Evolutionary conservation across 2,329 filamentous ascomycete species (phyloP).

Genomic region (Neopestalotiopsis clavispora): DNA sequence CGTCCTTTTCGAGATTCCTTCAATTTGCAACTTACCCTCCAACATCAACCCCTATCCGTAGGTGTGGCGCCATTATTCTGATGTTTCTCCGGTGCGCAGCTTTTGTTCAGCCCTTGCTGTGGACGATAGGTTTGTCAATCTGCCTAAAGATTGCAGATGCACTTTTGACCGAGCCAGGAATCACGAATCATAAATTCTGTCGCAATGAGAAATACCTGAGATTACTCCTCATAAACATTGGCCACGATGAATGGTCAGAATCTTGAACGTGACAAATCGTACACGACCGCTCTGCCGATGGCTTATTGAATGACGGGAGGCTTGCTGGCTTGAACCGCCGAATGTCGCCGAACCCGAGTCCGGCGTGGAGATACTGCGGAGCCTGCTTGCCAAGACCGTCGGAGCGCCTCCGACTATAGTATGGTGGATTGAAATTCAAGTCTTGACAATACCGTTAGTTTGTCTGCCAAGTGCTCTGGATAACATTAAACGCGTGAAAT

Average conservation of each 20-base stretch:
- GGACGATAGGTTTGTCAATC: too few species aligned
- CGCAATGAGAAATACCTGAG: too few species aligned
- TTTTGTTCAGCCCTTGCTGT: too few species aligned
- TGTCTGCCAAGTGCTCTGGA: not conserved
- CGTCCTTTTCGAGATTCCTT: not conserved
- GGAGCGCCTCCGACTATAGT: not conserved
- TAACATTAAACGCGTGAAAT: not conserved
- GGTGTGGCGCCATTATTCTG: slow-evolving; percentile 14
- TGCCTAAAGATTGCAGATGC: too few species aligned
- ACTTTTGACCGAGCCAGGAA: too few species aligned
- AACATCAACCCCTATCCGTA: slow-evolving; percentile 27
- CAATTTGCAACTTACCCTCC: slow-evolving; percentile 20
- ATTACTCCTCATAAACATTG: not conserved
- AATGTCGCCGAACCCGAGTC: not conserved
- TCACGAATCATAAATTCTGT: too few species aligned
- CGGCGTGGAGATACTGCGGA: not conserved
- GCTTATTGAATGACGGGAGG: too few species aligned
- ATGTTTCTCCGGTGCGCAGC: not conserved
- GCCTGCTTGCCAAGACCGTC: not conserved
- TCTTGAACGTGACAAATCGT: too few species aligned
- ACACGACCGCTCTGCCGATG: too few species aligned
- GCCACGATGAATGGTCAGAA: too few species aligned
- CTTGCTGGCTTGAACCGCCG: not conserved
- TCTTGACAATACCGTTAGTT: too few species aligned
- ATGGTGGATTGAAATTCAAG: too few species aligned